Conservation (phyloP, 129 eudicot genomes). For the Lonicera japonica region DNA sequence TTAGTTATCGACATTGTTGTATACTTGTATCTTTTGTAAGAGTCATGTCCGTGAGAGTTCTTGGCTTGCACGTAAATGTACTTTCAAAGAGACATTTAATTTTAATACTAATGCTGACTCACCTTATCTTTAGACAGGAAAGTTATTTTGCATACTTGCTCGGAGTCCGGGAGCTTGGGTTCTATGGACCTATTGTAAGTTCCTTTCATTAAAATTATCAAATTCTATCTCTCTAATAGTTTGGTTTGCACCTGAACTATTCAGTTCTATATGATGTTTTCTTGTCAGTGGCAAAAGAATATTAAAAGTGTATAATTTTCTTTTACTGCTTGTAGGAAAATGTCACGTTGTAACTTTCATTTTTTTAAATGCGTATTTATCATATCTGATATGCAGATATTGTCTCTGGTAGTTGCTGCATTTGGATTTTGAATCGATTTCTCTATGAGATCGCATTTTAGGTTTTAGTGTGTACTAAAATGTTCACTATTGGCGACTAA, state of each 20-base stretch:
- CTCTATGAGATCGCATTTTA: background rate
- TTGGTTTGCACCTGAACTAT: background rate
- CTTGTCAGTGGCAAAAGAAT: background rate
- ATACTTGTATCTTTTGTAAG: too few species aligned
- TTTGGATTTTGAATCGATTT: too few species aligned
- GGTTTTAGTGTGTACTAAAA: background rate
- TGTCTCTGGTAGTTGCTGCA: background rate
- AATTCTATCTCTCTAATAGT: conserved; percentile 1
- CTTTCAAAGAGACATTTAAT: background rate
- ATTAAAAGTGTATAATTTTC: background rate
- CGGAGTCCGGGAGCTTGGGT: conserved; percentile 95
- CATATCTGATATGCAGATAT: conserved; percentile 3
- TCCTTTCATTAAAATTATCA: conserved; percentile 5
- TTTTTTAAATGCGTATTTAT: conserved; percentile 3
- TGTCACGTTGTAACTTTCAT: background rate
- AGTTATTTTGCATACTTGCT: conserved; percentile 94
- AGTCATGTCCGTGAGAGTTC: too few species aligned
- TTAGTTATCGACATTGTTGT: too few species aligned
- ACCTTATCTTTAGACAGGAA: conserved; percentile 65
- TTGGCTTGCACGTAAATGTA: too few species aligned
- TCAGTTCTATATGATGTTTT: background rate
- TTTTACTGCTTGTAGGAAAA: background rate
- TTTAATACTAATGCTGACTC: conserved; percentile 14
- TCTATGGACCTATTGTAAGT: conserved; percentile 94
- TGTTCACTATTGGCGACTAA: background rate